Evolutionary conservation across 257 asterid species (phyloP).

Genomic region (Scutellaria baicalensis): DNA sequence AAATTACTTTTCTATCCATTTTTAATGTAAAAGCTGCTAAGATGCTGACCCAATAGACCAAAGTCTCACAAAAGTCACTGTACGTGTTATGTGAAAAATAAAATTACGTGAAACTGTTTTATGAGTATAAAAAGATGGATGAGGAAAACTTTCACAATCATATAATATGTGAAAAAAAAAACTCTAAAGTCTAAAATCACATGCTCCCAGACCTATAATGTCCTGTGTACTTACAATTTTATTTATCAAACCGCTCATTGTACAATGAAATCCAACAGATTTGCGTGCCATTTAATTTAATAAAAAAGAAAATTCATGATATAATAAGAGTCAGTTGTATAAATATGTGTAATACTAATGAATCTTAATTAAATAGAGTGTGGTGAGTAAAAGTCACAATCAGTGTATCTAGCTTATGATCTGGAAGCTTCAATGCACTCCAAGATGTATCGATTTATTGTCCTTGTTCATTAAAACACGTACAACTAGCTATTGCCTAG

Average conservation of each 20-base stretch:
- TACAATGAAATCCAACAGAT: not conserved
- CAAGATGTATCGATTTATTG: not conserved
- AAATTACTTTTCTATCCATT: no score
- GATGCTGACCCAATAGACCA: no score
- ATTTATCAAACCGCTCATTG: not conserved
- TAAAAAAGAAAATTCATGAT: not conserved
- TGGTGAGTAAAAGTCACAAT: not conserved
- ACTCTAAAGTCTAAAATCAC: not conserved
- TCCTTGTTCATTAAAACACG: not conserved
- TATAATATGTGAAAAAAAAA: not conserved
- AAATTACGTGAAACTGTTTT: no score
- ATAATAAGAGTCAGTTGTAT: not conserved
- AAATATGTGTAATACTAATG: not conserved
- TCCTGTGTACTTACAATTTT: not conserved
- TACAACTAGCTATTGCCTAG: not conserved
- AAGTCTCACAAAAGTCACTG: no score
- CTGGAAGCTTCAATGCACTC: not conserved
- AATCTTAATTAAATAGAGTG: not conserved
- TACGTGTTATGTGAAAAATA: no score
- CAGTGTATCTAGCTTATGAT: not conserved
- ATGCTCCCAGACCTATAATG: not conserved
- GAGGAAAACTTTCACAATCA: no score
- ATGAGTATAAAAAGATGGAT: no score
- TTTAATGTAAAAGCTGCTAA: no score
- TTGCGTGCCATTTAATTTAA: not conserved